A percentile compares a stretch with the other conserved stretches of the same genome.
These are phyloP conservation scores for Aureobasidium musti DNA, from an alignment of 2,329 filamentous ascomycete species.

Conservation along the genomic window DNA sequence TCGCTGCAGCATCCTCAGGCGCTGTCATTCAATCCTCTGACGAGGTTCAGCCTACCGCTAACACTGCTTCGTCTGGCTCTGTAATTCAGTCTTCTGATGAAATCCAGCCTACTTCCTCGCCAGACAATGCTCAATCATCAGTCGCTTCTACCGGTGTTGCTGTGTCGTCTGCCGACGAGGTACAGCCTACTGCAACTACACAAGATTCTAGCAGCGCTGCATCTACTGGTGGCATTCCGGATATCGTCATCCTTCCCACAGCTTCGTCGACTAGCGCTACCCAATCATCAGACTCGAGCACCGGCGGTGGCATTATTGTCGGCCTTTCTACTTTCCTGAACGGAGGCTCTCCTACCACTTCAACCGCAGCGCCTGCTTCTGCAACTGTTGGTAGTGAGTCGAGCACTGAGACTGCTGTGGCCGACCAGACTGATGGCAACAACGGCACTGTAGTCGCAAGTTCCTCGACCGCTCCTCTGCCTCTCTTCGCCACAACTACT, in stretches of 20 bases:
- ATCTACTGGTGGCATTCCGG: slow-evolving; percentile 33
- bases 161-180: slow-evolving; percentile 10
- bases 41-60: slow-evolving; percentile 13
- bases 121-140: background rate
- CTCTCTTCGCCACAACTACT: slow-evolving; percentile 12
- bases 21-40: background rate
- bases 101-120: slow-evolving; percentile 9
- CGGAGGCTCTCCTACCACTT: slow-evolving; percentile 27
- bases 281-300: slow-evolving; percentile 21
- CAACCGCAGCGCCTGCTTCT: slow-evolving; percentile 18
- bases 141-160: slow-evolving; percentile 19
- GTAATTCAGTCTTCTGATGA: slow-evolving; percentile 10
- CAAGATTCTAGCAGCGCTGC: background rate
- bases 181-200: slow-evolving; percentile 3
- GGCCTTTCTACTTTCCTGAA: slow-evolving; percentile 40
- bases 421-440: background rate
- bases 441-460: background rate
- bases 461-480: background rate
- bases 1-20: slow-evolving; percentile 16
- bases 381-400: background rate
- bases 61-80: slow-evolving; percentile 8
- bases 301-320: slow-evolving; percentile 38
- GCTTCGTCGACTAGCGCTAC: slow-evolving; percentile 19
- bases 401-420: background rate
- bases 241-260: slow-evolving; percentile 35